Base-by-base conservation (phyloP, 2,329 filamentous ascomycete genomes). In the Botrytis aclada region DNA sequence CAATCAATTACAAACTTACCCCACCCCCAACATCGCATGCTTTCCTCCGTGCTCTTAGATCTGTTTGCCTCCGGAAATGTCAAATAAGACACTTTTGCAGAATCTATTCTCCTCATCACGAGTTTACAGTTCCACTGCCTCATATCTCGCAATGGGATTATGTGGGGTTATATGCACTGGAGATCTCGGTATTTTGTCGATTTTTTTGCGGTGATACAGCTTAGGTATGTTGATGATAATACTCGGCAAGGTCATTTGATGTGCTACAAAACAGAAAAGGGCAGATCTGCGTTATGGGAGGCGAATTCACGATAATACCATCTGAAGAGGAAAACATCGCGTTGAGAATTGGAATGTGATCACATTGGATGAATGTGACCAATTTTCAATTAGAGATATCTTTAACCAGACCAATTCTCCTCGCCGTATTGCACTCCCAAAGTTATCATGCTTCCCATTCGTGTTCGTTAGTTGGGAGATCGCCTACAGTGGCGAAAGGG, bases 161-260 rank as follows among this genome's bases (percentile, higher is more conserved):
- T 67, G 51, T 29, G 32, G 8, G 22, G 45, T 22, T 22, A 14
- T 54, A 67, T 54, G 64, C 64, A 67, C 25, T 56, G 45, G 5
- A 54, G 64, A 67, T 67, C 64, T 54, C 45, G 45, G 34, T 56
- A 67, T 56, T 56, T 16, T 29, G 25, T 56, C 25, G 29, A 20
- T 22, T 39, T 54, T 54, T 34, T 16, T 67, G 64, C 34, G 37
- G 64, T 67, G 47, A 7, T 14, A 39, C 22, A 32, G 43, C 32
- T 25, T 54, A 14, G 18, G 64, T 16, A 32, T 54, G 20, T 29
- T 51, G 32, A 34, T 54, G 64, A 54, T 54, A 34, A 20, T 25
- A 39, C n/a, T 66, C 32, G 64, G 32, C 34, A 66, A 51, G 22
- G 32, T 66, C 45, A 51, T 66, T 45, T 66, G 64, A 54, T 18